Evolutionary conservation across 768 basidiomycete species (phyloP), one percentile per base, ranked within the genome.

Genomic region (Trametes coccinea): DNA sequence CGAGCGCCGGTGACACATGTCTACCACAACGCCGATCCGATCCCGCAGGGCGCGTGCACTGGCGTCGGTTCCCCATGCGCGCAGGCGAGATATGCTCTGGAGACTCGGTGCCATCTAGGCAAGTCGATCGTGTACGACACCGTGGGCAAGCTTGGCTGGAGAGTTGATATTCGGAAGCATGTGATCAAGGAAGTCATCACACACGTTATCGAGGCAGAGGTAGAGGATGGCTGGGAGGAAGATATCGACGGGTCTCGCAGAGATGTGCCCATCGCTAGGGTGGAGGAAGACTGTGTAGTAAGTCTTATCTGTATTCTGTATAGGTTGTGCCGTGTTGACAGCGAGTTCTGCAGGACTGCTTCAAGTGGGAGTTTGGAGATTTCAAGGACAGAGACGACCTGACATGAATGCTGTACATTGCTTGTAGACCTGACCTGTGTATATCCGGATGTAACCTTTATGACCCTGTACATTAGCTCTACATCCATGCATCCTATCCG

Each of bases 21-120:
- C 50, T 89, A 84, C 72, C 84, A 89, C 71, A 90, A 78, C 37
- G 88, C 88, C 39, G 88, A 90, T 70, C 88, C 88, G 6, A 85
- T 90, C 66, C 84, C 88, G 5, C 84, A 83, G 62, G 82, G 82
- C 30, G 70, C 76, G 29, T 86, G 84, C 68, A 84, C 78, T 5
- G 84, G 84, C 31, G 49, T 78, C 17, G 62, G 76, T 14, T 84
- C 81, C 9, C 70, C 78, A 0, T 90, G 88, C 60, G 80, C 83
- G 41, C 78, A 81, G 46, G 88, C 79, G 10, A 88, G 88, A n/a
- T 89, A 84, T 66, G 88, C 86, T 37, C 71, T 86, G 40, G 85
- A 86, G 71, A 81, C 80, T 34, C 73, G 74, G 13, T 90, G 88
- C 61, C 88, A 89, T 69, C 76, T 85, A 2, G 88, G 88, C 31